Evolutionary conservation across 75 land plant genomes (phyloP), one percentile per base, ranked within the genome.

Genomic region (Cunninghamia lanceolata): DNA sequence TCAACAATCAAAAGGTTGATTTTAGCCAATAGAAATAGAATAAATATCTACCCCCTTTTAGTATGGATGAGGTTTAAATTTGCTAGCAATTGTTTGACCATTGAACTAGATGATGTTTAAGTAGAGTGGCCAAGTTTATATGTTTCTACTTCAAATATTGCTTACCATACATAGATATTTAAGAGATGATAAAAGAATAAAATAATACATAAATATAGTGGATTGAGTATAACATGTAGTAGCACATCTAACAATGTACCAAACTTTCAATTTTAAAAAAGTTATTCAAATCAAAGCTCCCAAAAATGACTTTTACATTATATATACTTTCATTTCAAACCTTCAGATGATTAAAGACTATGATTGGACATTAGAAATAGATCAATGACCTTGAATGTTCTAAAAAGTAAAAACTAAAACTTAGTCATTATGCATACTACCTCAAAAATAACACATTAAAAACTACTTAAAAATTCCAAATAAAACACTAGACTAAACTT

Each of bases 71-170:
- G n/a, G n/a, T n/a, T n/a, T n/a, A n/a, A n/a, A n/a, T n/a, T n/a
- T n/a, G n/a, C n/a, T n/a, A n/a, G n/a, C n/a, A n/a, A n/a, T n/a
- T n/a, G n/a, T n/a, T n/a, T n/a, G n/a, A n/a, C n/a, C n/a, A n/a
- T n/a, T n/a, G n/a, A n/a, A n/a, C n/a, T n/a, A n/a, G n/a, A n/a
- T n/a, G n/a, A n/a, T n/a, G n/a, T n/a, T n/a, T n/a, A n/a, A n/a
- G n/a, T n/a, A n/a, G n/a, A n/a, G n/a, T n/a, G n/a, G 21, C 39
- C 16, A 39, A 76, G 21, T 17, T 76, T 34, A 76, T 76, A 17
- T 76, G 43, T 76, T 76, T 76, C 40, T 6, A 19, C 79, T 76
- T 76, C 79, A 76, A 42, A 76, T 35, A 76, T 42, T 76, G 79
- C 19, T 76, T 76, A 7, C 43, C 42, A 76, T 76, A 76, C 76